phyloP scores from a whole-genome alignment of 176 grass and related monocot genomes.

The Aegilops sharonensis region DNA sequence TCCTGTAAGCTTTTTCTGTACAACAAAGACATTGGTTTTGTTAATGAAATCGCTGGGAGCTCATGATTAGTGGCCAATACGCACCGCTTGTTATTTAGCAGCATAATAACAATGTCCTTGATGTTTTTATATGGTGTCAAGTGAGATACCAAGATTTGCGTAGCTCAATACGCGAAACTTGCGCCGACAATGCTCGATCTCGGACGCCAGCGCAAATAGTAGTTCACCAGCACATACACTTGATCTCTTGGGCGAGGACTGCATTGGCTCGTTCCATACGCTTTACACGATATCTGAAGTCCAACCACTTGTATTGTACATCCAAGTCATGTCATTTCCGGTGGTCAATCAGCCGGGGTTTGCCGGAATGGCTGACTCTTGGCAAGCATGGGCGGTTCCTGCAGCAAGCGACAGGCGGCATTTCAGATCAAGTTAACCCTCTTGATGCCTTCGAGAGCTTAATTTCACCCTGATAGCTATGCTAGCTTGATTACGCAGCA shows the following conservation, averaged over 20 bases:
- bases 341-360: conserved; percentile 29
- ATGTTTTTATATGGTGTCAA: neutral
- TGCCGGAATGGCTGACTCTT: conserved; percentile 48
- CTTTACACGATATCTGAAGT: neutral
- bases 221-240: neutral
- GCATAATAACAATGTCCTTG: too few species aligned
- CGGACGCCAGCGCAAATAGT: neutral
- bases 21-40: too few species aligned
- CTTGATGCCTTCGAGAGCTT: neutral
- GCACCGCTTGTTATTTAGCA: neutral
- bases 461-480: conserved; percentile 9
- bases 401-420: conserved; percentile 37
- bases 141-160: neutral
- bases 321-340: conserved; percentile 32
- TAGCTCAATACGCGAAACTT: neutral
- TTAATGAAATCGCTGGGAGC: too few species aligned
- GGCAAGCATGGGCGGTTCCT: conserved; percentile 11
- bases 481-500: neutral
- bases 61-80: neutral
- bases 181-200: neutral
- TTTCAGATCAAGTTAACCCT: conserved; percentile 31
- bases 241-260: neutral
- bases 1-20: too few species aligned
- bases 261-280: neutral
- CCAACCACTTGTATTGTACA: neutral